Conservation (phyloP, 2,329 filamentous ascomycete species). For the Aureobasidium leucospermi region DNA sequence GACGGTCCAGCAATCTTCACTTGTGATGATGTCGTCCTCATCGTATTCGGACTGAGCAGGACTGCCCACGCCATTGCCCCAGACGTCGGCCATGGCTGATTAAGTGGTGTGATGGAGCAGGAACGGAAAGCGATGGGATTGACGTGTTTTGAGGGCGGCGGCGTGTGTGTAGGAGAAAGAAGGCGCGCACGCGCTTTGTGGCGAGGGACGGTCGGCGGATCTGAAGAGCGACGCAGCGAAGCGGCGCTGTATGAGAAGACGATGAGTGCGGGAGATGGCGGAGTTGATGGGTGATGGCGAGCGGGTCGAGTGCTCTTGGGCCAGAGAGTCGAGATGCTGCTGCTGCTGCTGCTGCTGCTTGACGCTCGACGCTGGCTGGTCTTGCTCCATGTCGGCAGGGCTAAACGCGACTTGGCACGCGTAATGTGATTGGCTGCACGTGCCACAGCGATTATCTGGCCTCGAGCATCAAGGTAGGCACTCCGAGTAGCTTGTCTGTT, state of each 20-base stretch:
- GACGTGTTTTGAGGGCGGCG: not conserved
- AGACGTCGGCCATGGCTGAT: slow-evolving; percentile 16
- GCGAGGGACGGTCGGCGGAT: not conserved
- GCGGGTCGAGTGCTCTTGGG: not conserved
- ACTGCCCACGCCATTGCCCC: slow-evolving; percentile 8
- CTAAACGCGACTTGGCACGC: slow-evolving; percentile 3
- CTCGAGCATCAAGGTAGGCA: not conserved
- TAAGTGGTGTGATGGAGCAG: not conserved
- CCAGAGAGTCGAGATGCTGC: not conserved
- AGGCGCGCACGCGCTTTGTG: not conserved
- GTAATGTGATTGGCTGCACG: not conserved
- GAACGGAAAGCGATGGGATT: not conserved
- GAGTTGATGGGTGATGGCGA: not conserved
- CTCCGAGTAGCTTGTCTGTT: not conserved
- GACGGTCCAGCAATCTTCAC: slow-evolving; percentile 97
- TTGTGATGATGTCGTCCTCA: slow-evolving; percentile 56
- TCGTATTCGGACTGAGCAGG: slow-evolving; percentile 18
- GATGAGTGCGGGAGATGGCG: not conserved
- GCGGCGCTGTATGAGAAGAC: slow-evolving; percentile 3
- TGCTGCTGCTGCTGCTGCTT: not conserved
- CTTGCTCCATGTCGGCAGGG: not conserved
- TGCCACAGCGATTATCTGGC: slow-evolving; percentile 4
- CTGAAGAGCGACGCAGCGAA: slow-evolving; percentile 10
- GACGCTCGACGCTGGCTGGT: not conserved
- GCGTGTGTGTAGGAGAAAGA: not conserved